Conservation (phyloP, 2,329 filamentous ascomycete species). For the Aspergillus neoniger region DNA sequence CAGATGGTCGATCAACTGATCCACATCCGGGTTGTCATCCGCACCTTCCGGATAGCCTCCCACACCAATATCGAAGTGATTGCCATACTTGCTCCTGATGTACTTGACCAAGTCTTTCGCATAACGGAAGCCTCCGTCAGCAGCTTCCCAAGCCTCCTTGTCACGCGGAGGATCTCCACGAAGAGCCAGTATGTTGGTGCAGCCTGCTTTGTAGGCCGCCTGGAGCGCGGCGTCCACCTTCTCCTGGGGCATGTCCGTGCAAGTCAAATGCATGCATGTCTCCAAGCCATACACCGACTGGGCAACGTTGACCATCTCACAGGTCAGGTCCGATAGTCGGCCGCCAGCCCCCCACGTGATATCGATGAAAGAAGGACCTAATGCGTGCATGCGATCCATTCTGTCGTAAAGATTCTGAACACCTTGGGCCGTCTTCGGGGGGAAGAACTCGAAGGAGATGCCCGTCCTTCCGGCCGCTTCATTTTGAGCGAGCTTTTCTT, state of each 20-base stretch:
- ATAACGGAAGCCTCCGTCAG: slow-evolving; percentile 85
- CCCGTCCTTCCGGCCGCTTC: slow-evolving; percentile 77
- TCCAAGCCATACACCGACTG: slow-evolving; percentile 95
- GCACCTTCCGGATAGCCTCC: slow-evolving; percentile 95
- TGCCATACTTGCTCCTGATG: slow-evolving; percentile 75
- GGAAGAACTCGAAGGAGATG: slow-evolving; percentile 99
- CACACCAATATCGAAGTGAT: slow-evolving; percentile 96
- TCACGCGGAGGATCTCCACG: slow-evolving; percentile 92
- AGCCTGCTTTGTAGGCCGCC: slow-evolving; percentile 89
- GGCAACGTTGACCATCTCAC: slow-evolving; percentile 95
- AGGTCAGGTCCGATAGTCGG: slow-evolving; percentile 84
- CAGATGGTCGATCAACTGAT: slow-evolving; percentile 81
- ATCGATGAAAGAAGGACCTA: slow-evolving; percentile 94
- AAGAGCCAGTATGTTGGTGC: slow-evolving; percentile 94
- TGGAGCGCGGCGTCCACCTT: slow-evolving; percentile 88
- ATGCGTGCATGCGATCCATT: slow-evolving; percentile 97
- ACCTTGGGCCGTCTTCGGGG: slow-evolving; percentile 84
- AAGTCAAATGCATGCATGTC: slow-evolving; percentile 98
- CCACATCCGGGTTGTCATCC: slow-evolving; percentile 87
- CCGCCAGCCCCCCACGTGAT: slow-evolving; percentile 98
- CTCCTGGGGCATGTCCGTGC: slow-evolving; percentile 93
- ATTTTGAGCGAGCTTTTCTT: slow-evolving; percentile 82
- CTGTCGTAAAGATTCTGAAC: slow-evolving; percentile 99
- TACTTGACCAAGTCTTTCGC: slow-evolving; percentile 87
- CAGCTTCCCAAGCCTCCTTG: slow-evolving; percentile 88